A percentile compares a stretch with the other conserved stretches of the same genome.
phyloP scores from a whole-genome alignment of 768 basidiomycete genomes.

The Tephrocybe sp. region DNA sequence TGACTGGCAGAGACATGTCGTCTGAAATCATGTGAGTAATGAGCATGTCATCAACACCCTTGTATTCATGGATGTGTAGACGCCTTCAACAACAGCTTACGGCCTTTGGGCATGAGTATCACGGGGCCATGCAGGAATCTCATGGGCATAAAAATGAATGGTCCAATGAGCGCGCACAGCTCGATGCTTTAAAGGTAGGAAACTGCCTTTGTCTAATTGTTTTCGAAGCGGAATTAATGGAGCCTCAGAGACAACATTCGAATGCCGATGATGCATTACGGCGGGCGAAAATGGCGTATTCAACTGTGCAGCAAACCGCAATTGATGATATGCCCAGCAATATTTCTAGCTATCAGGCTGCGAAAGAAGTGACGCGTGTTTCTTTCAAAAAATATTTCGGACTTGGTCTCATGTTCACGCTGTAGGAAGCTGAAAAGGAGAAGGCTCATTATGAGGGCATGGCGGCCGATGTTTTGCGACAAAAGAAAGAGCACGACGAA shows the following conservation, averaged over 20 bases:
- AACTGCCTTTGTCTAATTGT: too few relatives aligned
- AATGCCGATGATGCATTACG: conserved; percentile 12
- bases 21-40: conserved; percentile 43
- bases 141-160: conserved; percentile 26
- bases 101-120: conserved; percentile 35
- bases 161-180: conserved; percentile 23
- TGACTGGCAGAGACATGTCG: conserved; percentile 50
- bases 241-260: conserved; percentile 25
- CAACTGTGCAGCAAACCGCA: conserved; percentile 51
- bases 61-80: conserved; percentile 26
- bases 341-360: conserved; percentile 53
- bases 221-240: neutral
- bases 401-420: neutral
- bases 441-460: conserved; percentile 47
- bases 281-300: conserved; percentile 24
- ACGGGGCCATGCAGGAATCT: conserved; percentile 23
- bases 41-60: too few relatives aligned
- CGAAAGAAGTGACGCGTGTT: conserved; percentile 42
- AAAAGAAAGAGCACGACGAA: conserved; percentile 46
- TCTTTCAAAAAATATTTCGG: too few relatives aligned
- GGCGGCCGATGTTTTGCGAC: conserved; percentile 39
- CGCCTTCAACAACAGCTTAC: conserved; percentile 40
- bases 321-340: conserved; percentile 70
- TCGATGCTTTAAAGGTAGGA: conserved; percentile 31
- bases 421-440: conserved; percentile 54